Evolutionary conservation across 2,329 filamentous ascomycete genomes (phyloP), one percentile per base, ranked within the genome.

Genomic region (Aspergillus thermomutatus): DNA sequence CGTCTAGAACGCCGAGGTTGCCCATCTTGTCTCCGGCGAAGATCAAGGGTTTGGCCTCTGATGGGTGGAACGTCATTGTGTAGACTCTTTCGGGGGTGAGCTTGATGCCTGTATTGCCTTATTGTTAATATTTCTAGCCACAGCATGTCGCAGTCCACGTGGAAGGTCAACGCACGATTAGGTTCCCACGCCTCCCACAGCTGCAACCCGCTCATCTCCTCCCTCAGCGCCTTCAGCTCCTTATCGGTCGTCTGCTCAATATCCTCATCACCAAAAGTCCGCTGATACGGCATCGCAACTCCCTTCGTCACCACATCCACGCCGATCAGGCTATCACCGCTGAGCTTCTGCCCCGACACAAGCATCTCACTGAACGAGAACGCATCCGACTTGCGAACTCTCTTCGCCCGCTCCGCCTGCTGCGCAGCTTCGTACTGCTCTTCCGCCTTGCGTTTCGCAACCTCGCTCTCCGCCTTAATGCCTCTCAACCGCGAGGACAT

Each of bases 1-100:
- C 92, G 69, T 99, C 93, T 54, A 97, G 93, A 1, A 99, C 85
- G 0, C 94, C 94, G 57, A 97, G 81, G 25, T 91, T 90, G 1
- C 94, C 93, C 62, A 95, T 83, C 71, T 99, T 99, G 68, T 99
- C 94, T 10, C 93, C 93, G 0, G 93, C 93, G 69, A 99, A 95
- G 1, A 97, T 83, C 2, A 99, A 80, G 0, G 92, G 87, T 67
- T 97, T 97, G 2, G 92, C 86, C 56, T 87, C 81, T 0, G 87
- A 92, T 0, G 94, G 94, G 66, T 99, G 94, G 64, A 99, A 93
- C 0, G 88, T 87, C 66, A 97, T 85, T 0, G 90, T 83, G 69
- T 97, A 99, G 14, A 96, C 83, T 53, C 93, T 80, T 64, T 96
- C 91, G 0, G 92, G 92, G 0, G 90, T 93, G 50, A 97, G 87